Conservation (phyloP, 192 early-diverging fungal genomes). For the Chytriomyces sp. region DNA sequence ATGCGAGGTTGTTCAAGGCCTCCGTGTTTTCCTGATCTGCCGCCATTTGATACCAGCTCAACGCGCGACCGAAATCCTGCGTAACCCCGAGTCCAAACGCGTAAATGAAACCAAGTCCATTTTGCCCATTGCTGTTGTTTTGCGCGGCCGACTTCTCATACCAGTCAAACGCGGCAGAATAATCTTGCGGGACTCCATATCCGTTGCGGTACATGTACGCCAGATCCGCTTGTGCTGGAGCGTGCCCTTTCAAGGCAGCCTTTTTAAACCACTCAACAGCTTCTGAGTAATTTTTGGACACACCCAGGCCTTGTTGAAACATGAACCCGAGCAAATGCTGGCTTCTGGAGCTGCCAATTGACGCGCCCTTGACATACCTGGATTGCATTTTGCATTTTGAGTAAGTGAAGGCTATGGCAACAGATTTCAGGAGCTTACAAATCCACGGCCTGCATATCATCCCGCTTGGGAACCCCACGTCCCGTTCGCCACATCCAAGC, state of each 20-base stretch:
- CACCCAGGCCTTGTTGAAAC: slow-evolving; percentile 32
- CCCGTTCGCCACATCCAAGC: background rate
- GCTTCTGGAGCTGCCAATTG: background rate
- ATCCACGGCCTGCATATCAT: slow-evolving; percentile 4
- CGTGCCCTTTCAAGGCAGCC: background rate
- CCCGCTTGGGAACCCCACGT: background rate
- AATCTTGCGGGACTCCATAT: background rate
- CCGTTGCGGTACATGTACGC: slow-evolving; percentile 1
- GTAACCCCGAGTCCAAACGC: slow-evolving; percentile 32
- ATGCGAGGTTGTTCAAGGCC: slow-evolving; percentile 28
- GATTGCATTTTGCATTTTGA: background rate
- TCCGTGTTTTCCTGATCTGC: slow-evolving; percentile 31
- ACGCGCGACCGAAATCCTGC: slow-evolving; percentile 19
- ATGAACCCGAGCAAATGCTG: slow-evolving; percentile 28
- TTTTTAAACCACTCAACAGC: slow-evolving; percentile 36
- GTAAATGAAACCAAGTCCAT: slow-evolving; percentile 33
- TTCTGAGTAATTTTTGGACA: slow-evolving; percentile 16
- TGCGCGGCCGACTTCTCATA: background rate
- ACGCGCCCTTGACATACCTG: slow-evolving; percentile 5
- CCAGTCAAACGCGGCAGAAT: too few relatives aligned
- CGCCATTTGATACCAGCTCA: slow-evolving; percentile 34
- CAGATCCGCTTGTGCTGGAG: background rate
- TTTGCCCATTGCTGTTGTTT: too few relatives aligned
- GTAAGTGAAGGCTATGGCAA: background rate
- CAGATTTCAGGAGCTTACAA: background rate